Evolutionary conservation across 768 basidiomycete genomes (phyloP).

Genomic region (Calocybe gangraenosa): DNA sequence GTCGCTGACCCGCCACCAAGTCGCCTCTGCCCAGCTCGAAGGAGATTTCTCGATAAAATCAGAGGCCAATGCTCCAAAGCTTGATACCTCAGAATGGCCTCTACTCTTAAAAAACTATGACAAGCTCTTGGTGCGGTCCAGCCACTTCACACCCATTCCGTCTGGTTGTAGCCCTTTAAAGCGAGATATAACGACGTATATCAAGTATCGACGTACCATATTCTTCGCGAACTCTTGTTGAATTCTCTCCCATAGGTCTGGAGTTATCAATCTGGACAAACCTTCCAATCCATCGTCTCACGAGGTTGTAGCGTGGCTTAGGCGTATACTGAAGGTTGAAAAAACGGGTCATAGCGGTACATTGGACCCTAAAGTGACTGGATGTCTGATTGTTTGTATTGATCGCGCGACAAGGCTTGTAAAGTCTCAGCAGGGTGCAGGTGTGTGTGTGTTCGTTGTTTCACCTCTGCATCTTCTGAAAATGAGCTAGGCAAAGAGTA

Average conservation of each 20-base stretch:
- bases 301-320: conserved; percentile 98
- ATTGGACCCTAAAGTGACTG: conserved; percentile 98
- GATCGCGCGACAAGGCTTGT: conserved; percentile 97
- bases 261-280: conserved; percentile 99
- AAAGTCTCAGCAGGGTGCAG: conserved; percentile 98
- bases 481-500: conserved; percentile 88
- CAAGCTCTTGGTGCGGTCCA: conserved; percentile 89
- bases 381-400: conserved; percentile 98
- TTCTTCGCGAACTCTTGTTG: neutral
- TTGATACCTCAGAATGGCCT: conserved; percentile 98
- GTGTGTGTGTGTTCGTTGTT: conserved; percentile 36
- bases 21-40: conserved; percentile 68
- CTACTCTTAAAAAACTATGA: conserved; percentile 98
- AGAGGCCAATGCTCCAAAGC: conserved; percentile 63
- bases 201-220: conserved; percentile 58
- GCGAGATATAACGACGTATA: conserved; percentile 86
- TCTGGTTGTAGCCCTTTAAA: conserved; percentile 92
- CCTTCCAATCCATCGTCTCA: conserved; percentile 99
- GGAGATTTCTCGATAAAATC: conserved; percentile 84
- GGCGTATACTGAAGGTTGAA: conserved; percentile 94
- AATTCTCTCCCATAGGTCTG: conserved; percentile 58
- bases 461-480: conserved; percentile 3
- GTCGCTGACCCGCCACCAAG: conserved; percentile 58
- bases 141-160: conserved; percentile 98
- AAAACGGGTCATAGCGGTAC: conserved; percentile 99